Base-by-base conservation (phyloP, 2,329 filamentous ascomycete genomes). In the Nakataea oryzae region DNA sequence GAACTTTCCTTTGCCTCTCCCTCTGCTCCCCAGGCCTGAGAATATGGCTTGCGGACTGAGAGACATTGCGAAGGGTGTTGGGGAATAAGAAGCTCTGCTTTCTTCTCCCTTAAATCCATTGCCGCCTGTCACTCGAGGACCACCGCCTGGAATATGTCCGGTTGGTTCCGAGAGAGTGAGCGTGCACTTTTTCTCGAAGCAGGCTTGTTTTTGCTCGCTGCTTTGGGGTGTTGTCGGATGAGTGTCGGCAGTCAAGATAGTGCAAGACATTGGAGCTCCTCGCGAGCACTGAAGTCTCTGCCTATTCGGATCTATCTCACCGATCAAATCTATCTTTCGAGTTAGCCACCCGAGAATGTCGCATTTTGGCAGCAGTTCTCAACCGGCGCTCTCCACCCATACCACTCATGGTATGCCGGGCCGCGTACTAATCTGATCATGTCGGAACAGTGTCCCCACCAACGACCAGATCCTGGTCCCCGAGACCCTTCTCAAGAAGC, bases 401-500 rank as follows among this genome's bases (percentile, higher is more conserved):
- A 81, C 80, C 75, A 70, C 71, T 78, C 41, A 9, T n/a, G 75
- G 81, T 83, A 81, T 85, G 81, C 77, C 82, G 87, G 84, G 85
- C 82, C 82, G 84, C 84, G 86, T 87, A 90, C 88, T 90, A 86
- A 91, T 89, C 87, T 91, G 78, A 86, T 78, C 63, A 61, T 66
- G 65, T 71, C 69, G 76, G 76, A 96, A 92, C 82, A 87, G 87
- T 81, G 90, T 96, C 75, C 91, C 95, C 71, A 96, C 92, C 79
- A 82, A 93, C 80, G 91, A 97, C 79, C 90, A 97, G 79, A 87
- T 99, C 78, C 85, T 97, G 78, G 91, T 97, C 77, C 95, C 95
- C 72, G 95, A 99, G 91, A 99, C 95, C 74, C 91, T 99, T 75
- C 87, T 99, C 80, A 99, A 99, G 90, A 99, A 99, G 91, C 91